These are phyloP conservation scores for Neurospora crassa DNA, from an alignment of 2,329 filamentous ascomycete genomes.

Conservation along the genomic window DNA sequence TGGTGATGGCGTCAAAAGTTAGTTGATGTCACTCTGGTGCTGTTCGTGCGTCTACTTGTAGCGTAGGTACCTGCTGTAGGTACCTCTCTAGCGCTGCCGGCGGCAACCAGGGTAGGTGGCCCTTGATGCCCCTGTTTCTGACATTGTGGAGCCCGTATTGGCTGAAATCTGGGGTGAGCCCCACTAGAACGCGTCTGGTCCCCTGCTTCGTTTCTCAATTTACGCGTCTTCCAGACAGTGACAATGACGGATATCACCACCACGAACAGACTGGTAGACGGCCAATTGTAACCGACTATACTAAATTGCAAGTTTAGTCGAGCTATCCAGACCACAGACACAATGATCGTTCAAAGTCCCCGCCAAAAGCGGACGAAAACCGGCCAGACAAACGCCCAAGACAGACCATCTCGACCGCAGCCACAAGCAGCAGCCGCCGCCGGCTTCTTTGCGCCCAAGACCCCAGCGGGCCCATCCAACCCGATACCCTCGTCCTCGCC, in stretches of 20 bases:
- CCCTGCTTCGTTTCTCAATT: constrained; percentile 11
- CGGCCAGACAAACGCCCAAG: constrained; percentile 18
- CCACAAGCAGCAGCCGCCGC: constrained; percentile 24
- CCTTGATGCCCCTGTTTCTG: background rate
- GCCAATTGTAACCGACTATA: background rate
- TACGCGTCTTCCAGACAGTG: constrained; percentile 11
- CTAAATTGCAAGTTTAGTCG: background rate
- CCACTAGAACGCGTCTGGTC: constrained; percentile 13
- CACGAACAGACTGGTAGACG: background rate
- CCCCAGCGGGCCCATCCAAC: constrained; percentile 26
- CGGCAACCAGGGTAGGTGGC: background rate
- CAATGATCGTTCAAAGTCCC: constrained; percentile 18
- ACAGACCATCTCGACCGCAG: constrained; percentile 18
- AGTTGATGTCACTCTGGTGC: background rate
- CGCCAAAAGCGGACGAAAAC: constrained; percentile 14
- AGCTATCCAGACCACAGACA: constrained; percentile 6
- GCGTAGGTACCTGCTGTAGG: background rate
- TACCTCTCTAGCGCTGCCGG: background rate
- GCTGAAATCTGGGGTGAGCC: constrained; percentile 1
- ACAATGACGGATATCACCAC: background rate
- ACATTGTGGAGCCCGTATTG: background rate
- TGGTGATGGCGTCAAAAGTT: background rate
- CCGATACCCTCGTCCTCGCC: constrained; percentile 80
- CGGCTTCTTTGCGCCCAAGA: constrained; percentile 29
- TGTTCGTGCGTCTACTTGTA: background rate